Base-by-base conservation (phyloP, 179 eudicot species). In the Corrigiola litoralis region DNA sequence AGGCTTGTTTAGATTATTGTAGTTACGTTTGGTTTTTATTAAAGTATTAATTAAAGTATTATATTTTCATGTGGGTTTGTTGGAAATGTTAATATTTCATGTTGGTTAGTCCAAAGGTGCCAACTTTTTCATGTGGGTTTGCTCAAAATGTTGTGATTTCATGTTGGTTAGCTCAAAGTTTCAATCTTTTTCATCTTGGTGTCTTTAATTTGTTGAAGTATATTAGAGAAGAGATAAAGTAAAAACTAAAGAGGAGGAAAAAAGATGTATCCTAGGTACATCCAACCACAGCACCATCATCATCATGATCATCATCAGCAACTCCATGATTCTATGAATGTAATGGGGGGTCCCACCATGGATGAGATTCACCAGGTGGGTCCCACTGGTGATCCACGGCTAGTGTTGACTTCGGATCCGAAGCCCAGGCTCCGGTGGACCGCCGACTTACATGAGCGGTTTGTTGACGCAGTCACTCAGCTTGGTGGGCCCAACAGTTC, bases 401-500 rank as follows among this genome's bases (percentile, higher is more conserved):
- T 92, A 53, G 86, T 92, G 18, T 68, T 92, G 66, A 81, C 98
- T 37, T 72, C 95, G 29, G 98, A 92, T 71, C 96, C 96, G 1
- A 89, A 87, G 73, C 98, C 98, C 24, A 82, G 98, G 5, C 95
- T 92, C 58, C 80, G 96, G 37, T 92, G 98, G 98, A 92, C 98
- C 2, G 70, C 78, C 46, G 96, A 89, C 73, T 96, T 92, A 51
- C 98, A 92, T 52, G 95, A 92, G 31, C 76, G 95, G 53, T 92
- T 92, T 47, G 87, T 89, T 13, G 98, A 92, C 34, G 98, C 98
- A 4, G 98, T 92, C 21, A 74, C 96, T 68, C 96, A 92, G 67
- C 98, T 92, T 34, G 98, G 98, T 28, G 98, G 98, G 47, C 95
- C 98, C 55, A 96, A 92, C 59, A 92, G 98, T 91, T 76, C n/a